Base-by-base conservation (phyloP, 2,329 filamentous ascomycete genomes). In the Stemphylium vesicarium region DNA sequence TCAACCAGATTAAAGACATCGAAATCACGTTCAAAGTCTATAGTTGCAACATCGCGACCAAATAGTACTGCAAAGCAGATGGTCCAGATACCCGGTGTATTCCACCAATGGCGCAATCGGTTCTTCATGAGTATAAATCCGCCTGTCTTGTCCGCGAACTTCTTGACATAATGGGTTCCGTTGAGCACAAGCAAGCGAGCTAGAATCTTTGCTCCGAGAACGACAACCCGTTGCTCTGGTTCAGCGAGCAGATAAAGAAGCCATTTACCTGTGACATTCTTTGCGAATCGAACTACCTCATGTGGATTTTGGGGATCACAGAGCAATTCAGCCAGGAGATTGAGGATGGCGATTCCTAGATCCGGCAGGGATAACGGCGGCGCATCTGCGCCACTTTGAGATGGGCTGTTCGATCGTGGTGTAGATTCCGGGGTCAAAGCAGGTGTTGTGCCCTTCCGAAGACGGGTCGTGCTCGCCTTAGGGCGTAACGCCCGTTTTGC, bases 221-320 rank as follows among this genome's bases (percentile, higher is more conserved):
- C 82, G 10, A 97, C 89, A 18, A 96, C 88, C 62, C 92, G 89
- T 5, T 90, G 83, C 55, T 98, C 90, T 57, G 91, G 86, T 71
- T 97, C 93, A 7, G 91, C 91, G 45, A 98, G 82, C 12, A 99
- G 84, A 74, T 97, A 96, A 12, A 99, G 79, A 12, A 96, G 84
- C 93, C 93, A 97, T 88, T 96, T 96, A 65, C 96, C 96, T 18
- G 94, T 97, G 8, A 99, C 94, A 1, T 94, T 96, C 69, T 89
- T 90, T 4, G 92, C 91, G 79, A 99, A 98, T 66, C 92, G 95
- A 69, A 88, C 86, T 51, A 96, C 89, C 57, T 89, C 87, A 12
- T 80, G 80, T 9, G 83, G 78, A 60, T 88, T 91, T 18, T 83
- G 83, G 65, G 86, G 85, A 57, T 91, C 87, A 67, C 92, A 96